Conservation (phyloP, 192 early-diverging fungal species). For the Lunasporangiospora selenospora region DNA sequence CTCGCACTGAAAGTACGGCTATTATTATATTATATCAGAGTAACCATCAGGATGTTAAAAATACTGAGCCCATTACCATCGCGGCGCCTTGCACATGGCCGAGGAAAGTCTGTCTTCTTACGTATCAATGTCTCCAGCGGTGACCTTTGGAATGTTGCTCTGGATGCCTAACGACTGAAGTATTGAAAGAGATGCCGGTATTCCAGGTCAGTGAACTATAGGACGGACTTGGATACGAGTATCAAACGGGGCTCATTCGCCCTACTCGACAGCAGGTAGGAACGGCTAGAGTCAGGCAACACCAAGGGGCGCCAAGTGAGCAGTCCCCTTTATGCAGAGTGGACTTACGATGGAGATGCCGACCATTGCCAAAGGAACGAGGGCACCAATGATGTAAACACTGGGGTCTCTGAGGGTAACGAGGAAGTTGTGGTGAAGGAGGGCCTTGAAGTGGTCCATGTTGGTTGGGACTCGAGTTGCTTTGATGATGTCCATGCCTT, state of each 20-base stretch:
- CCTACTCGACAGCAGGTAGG: no score
- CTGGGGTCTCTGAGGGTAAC: constrained; percentile 17
- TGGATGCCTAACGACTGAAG: constrained; percentile 38
- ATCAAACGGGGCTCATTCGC: no score
- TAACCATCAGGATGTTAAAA: no score
- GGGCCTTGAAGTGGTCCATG: constrained; percentile 31
- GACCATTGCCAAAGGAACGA: constrained; percentile 37
- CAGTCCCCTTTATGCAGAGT: no score
- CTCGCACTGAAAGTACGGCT: constrained; percentile 14
- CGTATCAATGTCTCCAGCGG: constrained; percentile 26
- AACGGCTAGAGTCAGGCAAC: no score
- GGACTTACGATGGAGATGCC: constrained; percentile 43
- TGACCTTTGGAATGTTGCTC: constrained; percentile 33
- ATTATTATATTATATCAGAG: no score
- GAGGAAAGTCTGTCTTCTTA: no score
- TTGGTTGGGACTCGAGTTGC: constrained; percentile 28
- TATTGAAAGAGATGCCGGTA: constrained; percentile 5
- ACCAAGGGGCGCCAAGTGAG: no score
- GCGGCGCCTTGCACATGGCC: no score
- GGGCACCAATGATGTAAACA: constrained; percentile 27
- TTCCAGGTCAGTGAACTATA: no score
- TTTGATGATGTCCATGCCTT: constrained; percentile 41
- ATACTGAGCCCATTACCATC: no score
- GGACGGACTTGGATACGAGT: no score
- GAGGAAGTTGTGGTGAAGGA: constrained; percentile 32